Percentiles rank a stretch among this genome's conserved stretches.
Evolutionary conservation across 2,329 filamentous ascomycete genomes (phyloP).

Genomic region (Chaetomium globosum): DNA sequence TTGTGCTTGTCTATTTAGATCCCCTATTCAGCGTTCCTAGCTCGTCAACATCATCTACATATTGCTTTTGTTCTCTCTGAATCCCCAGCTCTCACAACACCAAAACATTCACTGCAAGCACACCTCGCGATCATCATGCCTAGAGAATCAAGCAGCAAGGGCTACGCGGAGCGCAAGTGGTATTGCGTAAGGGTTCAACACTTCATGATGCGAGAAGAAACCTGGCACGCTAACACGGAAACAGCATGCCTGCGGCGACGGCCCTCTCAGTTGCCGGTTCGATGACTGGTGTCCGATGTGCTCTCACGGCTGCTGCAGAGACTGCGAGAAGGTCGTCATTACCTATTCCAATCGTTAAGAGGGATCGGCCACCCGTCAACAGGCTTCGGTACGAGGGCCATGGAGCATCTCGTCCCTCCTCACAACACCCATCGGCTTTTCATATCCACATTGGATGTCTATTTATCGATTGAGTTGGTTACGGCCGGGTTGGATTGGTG

Average conservation of each 20-base stretch:
- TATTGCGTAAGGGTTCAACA: slow-evolving; percentile 23
- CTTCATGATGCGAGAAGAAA: not conserved
- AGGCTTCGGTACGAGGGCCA: not conserved
- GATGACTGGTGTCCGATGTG: slow-evolving; percentile 21
- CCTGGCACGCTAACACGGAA: not conserved
- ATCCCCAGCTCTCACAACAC: not conserved
- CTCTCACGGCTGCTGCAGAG: slow-evolving; percentile 11
- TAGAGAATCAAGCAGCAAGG: slow-evolving; percentile 5
- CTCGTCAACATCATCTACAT: not conserved
- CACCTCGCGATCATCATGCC: not conserved
- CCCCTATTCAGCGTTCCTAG: not conserved
- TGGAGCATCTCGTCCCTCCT: not conserved
- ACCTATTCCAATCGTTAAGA: slow-evolving; percentile 8
- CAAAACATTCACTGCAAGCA: not conserved
- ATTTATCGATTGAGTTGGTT: not conserved
- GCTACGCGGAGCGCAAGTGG: slow-evolving; percentile 14
- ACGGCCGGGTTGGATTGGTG: not conserved
- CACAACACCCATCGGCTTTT: not conserved
- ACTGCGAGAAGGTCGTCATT: slow-evolving; percentile 11
- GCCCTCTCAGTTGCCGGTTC: slow-evolving; percentile 6
- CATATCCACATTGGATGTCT: not conserved
- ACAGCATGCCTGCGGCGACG: slow-evolving; percentile 23
- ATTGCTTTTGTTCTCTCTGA: not conserved
- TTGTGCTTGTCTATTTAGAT: not conserved
- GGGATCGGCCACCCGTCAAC: not conserved